These are phyloP conservation scores for Aurinia saxatilis DNA, from an alignment of 345 rosid species.

Conservation along the genomic window DNA sequence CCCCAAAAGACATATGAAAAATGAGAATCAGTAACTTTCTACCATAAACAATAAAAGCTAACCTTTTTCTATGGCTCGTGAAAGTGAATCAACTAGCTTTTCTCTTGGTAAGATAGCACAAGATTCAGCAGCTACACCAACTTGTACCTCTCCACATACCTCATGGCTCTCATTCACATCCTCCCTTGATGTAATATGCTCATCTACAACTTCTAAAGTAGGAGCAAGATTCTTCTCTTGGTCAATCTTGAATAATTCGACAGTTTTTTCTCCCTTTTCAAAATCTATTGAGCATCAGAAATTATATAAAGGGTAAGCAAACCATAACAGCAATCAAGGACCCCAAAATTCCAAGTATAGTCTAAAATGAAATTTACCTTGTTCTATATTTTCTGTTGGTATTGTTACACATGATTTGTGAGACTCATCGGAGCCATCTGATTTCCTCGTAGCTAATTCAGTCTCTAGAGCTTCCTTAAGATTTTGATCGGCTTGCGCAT, in stretches of 20 bases:
- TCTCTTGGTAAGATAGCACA: background rate
- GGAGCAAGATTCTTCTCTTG: constrained; percentile 5
- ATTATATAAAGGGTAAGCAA: background rate
- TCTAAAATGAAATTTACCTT: background rate
- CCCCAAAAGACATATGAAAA: background rate
- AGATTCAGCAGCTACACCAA: background rate
- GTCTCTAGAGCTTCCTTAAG: background rate
- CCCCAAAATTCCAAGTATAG: background rate
- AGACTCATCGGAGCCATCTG: background rate
- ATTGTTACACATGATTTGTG: background rate
- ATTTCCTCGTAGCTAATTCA: background rate
- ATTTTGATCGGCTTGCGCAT: background rate
- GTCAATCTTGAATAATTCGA: background rate
- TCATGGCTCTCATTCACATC: background rate
- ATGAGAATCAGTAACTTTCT: background rate
- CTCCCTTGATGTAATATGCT: background rate
- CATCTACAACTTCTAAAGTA: background rate
- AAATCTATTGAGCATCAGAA: background rate
- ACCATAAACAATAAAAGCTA: background rate
- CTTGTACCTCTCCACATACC: background rate
- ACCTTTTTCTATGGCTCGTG: background rate
- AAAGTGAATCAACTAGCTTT: background rate
- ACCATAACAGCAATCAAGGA: background rate
- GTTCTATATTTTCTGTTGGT: background rate
- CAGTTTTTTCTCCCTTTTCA: background rate